Evolutionary conservation across 176 grass and related monocot species (phyloP).

Genomic region (Oryza punctata): DNA sequence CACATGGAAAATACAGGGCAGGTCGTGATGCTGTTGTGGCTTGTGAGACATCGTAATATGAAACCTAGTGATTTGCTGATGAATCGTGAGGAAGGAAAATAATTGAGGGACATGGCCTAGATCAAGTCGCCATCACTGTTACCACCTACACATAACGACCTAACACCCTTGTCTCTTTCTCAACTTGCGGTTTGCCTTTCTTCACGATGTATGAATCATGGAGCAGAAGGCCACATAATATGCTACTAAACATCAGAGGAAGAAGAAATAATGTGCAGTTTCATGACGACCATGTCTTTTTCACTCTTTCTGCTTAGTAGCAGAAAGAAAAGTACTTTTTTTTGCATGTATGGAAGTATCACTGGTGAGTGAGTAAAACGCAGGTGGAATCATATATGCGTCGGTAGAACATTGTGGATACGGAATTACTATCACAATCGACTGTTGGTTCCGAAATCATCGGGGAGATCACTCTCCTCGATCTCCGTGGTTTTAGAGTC

Average conservation of each 20-base stretch:
- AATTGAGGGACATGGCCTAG: constrained; percentile 17
- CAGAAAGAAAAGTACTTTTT: neutral
- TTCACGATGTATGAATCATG: constrained; percentile 29
- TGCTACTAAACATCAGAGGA: neutral
- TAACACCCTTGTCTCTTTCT: constrained; percentile 42
- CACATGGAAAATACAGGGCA: neutral
- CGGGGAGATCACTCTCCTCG: too few relatives aligned
- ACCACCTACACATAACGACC: constrained; percentile 37
- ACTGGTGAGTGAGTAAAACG: neutral
- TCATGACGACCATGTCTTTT: neutral
- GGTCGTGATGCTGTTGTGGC: neutral
- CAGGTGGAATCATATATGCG: neutral
- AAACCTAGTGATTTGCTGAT: neutral
- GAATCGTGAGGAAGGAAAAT: constrained; percentile 19
- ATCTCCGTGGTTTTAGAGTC: too few relatives aligned
- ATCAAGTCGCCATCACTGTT: constrained; percentile 24
- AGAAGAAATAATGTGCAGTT: neutral
- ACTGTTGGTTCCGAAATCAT: constrained; percentile 32
- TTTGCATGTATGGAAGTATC: neutral
- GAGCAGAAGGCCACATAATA: constrained; percentile 22
- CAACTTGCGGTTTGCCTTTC: constrained; percentile 25
- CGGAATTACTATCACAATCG: too few relatives aligned
- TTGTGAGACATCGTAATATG: constrained; percentile 20
- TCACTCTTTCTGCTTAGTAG: neutral
- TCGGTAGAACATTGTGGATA: too few relatives aligned